These are phyloP conservation scores for Amylocystis lapponica DNA, from an alignment of 768 basidiomycete genomes.

Conservation along the genomic window DNA sequence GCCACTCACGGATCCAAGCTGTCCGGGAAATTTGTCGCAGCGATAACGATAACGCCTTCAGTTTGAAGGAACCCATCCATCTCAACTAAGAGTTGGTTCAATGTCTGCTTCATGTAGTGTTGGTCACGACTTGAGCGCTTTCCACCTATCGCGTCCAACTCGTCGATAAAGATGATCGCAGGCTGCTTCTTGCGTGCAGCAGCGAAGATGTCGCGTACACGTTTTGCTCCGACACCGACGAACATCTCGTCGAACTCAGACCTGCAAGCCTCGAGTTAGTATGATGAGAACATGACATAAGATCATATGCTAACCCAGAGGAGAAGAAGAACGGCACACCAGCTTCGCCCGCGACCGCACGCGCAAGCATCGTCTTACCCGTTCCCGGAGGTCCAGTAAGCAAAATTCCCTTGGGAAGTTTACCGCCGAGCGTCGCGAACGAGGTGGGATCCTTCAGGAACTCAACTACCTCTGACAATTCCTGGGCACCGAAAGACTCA, in stretches of 20 bases:
- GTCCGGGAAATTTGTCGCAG: conserved; percentile 97
- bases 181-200: conserved; percentile 92
- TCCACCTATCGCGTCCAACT: conserved; percentile 89
- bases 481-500: conserved; percentile 50
- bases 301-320: conserved; percentile 61
- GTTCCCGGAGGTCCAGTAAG: conserved; percentile 92
- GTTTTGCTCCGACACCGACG: conserved; percentile 91
- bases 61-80: conserved; percentile 94
- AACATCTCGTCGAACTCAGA: conserved; percentile 99
- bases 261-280: conserved; percentile 26
- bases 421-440: conserved; percentile 89
- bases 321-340: conserved; percentile 98
- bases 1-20: conserved; percentile 70
- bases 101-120: conserved; percentile 88
- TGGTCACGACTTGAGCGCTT: conserved; percentile 81
- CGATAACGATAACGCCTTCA: conserved; percentile 94
- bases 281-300: background rate
- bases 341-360: conserved; percentile 96
- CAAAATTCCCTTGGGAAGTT: conserved; percentile 89
- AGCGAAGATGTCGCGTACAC: conserved; percentile 91
- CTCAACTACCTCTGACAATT: conserved; percentile 90
- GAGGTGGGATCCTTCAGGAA: conserved; percentile 91
- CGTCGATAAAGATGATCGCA: conserved; percentile 98
- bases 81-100: conserved; percentile 95
- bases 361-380: conserved; percentile 96